Evolutionary conservation across 2,329 filamentous ascomycete genomes (phyloP), one percentile per base, ranked within the genome.

Genomic region (Dendryphion nanum): DNA sequence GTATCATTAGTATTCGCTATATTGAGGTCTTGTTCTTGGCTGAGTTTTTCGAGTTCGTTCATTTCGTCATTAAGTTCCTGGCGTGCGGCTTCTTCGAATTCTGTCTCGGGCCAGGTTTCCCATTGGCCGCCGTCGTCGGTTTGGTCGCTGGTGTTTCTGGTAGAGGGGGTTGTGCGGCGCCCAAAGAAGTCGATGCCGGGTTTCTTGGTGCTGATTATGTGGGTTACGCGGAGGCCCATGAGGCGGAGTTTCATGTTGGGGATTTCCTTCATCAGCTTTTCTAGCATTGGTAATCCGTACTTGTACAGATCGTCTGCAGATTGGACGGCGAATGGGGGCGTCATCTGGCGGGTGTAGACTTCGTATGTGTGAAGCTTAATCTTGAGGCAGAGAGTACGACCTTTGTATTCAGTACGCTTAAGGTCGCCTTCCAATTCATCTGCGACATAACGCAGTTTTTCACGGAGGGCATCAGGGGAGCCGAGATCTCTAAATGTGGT

Each of bases 361-460:
- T 97, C 90, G 54, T 91, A 98, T 0, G 89, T 95, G 61, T 96
- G 88, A 6, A 97, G 71, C 62, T 98, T 98, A 48, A 96, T 77
- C 64, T 98, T 98, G 23, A 98, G 71, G 16, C 89, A 88, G 1
- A 98, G 70, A 0, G 91, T 97, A n/a, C 89, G 80, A 1, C 91
- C 91, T 64, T 91, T 95, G 67, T 87, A 88, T 47, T 87, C 79
- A 1, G 87, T 88, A 18, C 81, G 78, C 41, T 77, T 75, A 69
- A 97, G 75, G 55, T 97, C 91, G 49, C 86, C 85, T 59, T 95
- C 89, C 4, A 98, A 72, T 47, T 95, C 89, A 45, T 89, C 83
- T 0, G 93, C 89, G 1, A 83, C 90, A 60, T 76, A 77, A n/a
- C 81, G 77, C 5, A 98, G 76, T 61, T 95, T 94, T 13, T 83